phyloP scores from a whole-genome alignment of 2,329 filamentous ascomycete species.

The Clonostachys rosea region DNA sequence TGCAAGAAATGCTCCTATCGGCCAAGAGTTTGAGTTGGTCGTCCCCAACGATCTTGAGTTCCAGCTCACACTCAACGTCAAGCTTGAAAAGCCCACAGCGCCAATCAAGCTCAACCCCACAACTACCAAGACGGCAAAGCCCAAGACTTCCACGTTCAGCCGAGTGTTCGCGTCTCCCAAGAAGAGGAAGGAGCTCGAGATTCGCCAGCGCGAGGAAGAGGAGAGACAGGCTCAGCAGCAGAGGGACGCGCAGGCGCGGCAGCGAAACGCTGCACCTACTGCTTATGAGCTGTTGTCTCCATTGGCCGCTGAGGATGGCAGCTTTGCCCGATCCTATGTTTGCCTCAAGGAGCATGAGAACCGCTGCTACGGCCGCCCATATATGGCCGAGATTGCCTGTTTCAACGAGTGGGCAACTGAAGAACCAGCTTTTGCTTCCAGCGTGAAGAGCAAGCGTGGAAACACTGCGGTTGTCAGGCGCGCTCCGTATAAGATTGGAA shows the following conservation, averaged over 20 bases:
- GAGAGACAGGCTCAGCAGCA: constrained; percentile 63
- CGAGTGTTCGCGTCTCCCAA: constrained; percentile 91
- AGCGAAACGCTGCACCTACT: constrained; percentile 59
- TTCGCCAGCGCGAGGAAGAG: constrained; percentile 77
- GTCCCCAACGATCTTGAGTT: constrained; percentile 98
- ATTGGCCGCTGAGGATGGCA: constrained; percentile 84
- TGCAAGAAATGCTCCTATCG: constrained; percentile 87
- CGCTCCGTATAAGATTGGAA: constrained; percentile 95
- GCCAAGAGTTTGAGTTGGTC: constrained; percentile 96
- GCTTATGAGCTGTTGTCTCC: constrained; percentile 85
- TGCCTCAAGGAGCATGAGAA: constrained; percentile 90
- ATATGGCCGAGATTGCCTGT: constrained; percentile 83
- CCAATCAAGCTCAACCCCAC: constrained; percentile 53
- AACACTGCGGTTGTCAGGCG: constrained; percentile 67
- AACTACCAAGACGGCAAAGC: constrained; percentile 53
- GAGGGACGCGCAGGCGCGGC: constrained; percentile 60
- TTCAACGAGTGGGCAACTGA: constrained; percentile 99
- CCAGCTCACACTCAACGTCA: constrained; percentile 93
- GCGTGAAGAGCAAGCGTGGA: constrained; percentile 89
- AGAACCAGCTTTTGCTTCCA: constrained; percentile 71
- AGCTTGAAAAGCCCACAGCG: constrained; percentile 72
- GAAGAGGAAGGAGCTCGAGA: constrained; percentile 92
- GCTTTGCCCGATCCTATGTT: constrained; percentile 90
- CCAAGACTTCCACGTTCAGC: constrained; percentile 85
- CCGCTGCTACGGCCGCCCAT: constrained; percentile 81